Conservation (phyloP, 305 asterid species). For the Stenogyne calaminthoides region DNA sequence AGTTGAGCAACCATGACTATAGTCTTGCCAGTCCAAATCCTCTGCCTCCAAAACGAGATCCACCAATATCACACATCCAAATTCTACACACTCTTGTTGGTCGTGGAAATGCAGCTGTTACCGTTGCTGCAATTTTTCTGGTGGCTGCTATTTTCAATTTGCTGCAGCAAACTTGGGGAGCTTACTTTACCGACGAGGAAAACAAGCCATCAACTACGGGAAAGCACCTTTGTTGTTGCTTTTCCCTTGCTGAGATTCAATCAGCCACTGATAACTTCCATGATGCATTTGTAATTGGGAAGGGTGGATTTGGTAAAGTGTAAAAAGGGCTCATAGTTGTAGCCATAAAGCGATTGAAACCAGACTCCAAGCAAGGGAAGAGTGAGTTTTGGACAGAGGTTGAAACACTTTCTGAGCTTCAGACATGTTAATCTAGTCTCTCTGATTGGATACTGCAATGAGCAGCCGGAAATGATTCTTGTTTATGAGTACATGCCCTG, state of each 20-base stretch:
- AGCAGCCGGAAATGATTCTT: conserved; percentile 13
- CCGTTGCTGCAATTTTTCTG: conserved; percentile 28
- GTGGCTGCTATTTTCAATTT: conserved; percentile 35
- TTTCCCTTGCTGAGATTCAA: conserved; percentile 40
- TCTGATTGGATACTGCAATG: conserved; percentile 19
- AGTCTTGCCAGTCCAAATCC: conserved; percentile 48
- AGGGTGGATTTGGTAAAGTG: conserved; percentile 41
- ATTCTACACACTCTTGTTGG: conserved; percentile 27
- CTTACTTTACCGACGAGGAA: conserved; percentile 26
- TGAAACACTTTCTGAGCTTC: conserved; percentile 32
- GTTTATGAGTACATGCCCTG: conserved; percentile 27
- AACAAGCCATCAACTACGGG: conserved; percentile 29
- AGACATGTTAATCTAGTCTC: conserved; percentile 16
- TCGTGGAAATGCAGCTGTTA: conserved; percentile 17
- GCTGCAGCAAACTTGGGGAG: conserved; percentile 25
- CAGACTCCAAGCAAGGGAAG: conserved; percentile 18
- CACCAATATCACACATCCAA: conserved; percentile 16
- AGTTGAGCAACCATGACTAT: conserved; percentile 49
- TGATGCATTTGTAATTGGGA: conserved; percentile 31
- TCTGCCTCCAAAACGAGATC: conserved; percentile 20
- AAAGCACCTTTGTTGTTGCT: neutral
- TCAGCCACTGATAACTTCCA: conserved; percentile 34
- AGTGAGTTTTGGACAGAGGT: conserved; percentile 37
- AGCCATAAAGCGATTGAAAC: conserved; percentile 14
- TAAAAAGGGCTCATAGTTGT: neutral